These are phyloP conservation scores for Jackrogersella minutella DNA, from an alignment of 495 filamentous ascomycete genomes.

Conservation along the genomic window DNA sequence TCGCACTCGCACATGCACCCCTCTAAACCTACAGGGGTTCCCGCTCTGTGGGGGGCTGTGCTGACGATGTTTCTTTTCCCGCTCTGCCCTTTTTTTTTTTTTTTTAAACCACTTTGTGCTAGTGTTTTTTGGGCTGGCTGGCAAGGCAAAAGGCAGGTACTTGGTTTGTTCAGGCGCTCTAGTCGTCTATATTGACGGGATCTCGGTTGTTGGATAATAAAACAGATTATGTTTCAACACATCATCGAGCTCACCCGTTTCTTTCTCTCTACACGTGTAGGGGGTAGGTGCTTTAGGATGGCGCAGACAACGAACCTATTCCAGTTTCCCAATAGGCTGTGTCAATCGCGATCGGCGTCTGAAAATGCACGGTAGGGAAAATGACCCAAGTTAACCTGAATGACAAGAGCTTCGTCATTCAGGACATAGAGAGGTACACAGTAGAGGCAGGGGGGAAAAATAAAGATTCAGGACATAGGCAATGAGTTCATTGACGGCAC, in stretches of 20 bases:
- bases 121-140: neutral
- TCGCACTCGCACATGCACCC: conserved; percentile 35
- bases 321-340: conserved; percentile 23
- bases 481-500: conserved; percentile 12
- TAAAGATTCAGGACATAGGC: conserved; percentile 5
- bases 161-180: neutral
- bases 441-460: neutral
- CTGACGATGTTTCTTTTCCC: conserved; percentile 32
- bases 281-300: too few species aligned
- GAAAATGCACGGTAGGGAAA: conserved; percentile 27
- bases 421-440: conserved; percentile 4
- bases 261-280: conserved; percentile 16
- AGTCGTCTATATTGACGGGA: neutral
- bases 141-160: neutral
- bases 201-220: conserved; percentile 16
- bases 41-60: conserved; percentile 38
- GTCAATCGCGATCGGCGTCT: conserved; percentile 29
- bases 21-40: conserved; percentile 36
- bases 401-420: conserved; percentile 12
- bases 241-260: conserved; percentile 5
- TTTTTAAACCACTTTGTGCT: neutral
- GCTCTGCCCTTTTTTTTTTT: too few species aligned
- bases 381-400: conserved; percentile 13
- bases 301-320: conserved; percentile 17
- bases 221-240: conserved; percentile 26